Conservation (phyloP, 192 early-diverging fungal genomes). For the Coemansia sp. region DNA sequence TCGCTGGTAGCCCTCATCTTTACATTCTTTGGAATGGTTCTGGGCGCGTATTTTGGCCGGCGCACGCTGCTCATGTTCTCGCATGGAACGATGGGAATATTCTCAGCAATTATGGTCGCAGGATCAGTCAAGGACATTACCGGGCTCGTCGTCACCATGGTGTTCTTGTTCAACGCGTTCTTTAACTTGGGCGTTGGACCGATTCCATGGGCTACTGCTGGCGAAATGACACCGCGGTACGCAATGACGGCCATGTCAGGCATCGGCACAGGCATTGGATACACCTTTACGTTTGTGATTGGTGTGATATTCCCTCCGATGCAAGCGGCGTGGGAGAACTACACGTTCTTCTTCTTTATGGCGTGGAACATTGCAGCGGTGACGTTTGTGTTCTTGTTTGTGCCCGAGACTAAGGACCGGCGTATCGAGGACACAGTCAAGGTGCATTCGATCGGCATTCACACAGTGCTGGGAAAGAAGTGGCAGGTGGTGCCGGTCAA, state of each 20-base stretch:
- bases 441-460: constrained; percentile 47
- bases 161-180: constrained; percentile 73
- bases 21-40: constrained; percentile 46
- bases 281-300: constrained; percentile 63
- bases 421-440: constrained; percentile 67
- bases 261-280: constrained; percentile 74
- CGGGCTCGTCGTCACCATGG: constrained; percentile 63
- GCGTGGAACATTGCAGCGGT: constrained; percentile 64
- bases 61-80: constrained; percentile 70
- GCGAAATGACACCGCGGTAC: constrained; percentile 75
- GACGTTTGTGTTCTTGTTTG: constrained; percentile 66
- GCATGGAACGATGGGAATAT: constrained; percentile 61
- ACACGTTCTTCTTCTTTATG: constrained; percentile 71
- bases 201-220: constrained; percentile 78
- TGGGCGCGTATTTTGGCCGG: constrained; percentile 75
- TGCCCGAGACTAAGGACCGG: constrained; percentile 85
- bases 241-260: constrained; percentile 70
- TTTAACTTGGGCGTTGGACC: constrained; percentile 81
- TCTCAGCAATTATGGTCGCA: constrained; percentile 64
- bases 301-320: constrained; percentile 66
- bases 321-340: constrained; percentile 51
- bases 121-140: constrained; percentile 59
- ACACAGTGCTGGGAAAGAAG: constrained; percentile 51
- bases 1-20: constrained; percentile 51
- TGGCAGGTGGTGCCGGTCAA: constrained; percentile 40